These are phyloP conservation scores for Articulospora tetracladia DNA, from an alignment of 495 filamentous ascomycete genomes.

Conservation along the genomic window DNA sequence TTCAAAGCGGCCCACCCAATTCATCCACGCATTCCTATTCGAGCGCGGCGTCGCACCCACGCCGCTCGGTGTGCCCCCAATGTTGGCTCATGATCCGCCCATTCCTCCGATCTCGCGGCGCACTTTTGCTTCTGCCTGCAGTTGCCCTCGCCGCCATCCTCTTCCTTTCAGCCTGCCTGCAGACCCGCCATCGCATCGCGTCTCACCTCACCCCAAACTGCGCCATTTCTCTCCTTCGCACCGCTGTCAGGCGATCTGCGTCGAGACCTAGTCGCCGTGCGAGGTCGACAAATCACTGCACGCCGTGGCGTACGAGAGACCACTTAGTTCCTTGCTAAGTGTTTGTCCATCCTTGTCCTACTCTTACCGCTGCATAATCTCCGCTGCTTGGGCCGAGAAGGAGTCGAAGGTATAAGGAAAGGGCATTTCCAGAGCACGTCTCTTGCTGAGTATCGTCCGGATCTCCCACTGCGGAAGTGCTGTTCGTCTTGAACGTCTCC, in stretches of 20 bases:
- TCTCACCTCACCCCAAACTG: constrained; percentile 16
- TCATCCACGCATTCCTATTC: not conserved
- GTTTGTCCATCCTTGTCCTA: constrained; percentile 8
- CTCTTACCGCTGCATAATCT: constrained; percentile 15
- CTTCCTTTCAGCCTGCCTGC: constrained; percentile 15
- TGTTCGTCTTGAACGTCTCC: constrained; percentile 1
- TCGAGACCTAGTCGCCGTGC: not conserved
- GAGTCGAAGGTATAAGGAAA: constrained; percentile 13
- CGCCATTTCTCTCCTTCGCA: constrained; percentile 10
- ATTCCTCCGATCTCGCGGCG: constrained; percentile 12
- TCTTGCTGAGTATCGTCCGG: not conserved
- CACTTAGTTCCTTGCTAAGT: constrained; percentile 10
- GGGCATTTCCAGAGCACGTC: not conserved
- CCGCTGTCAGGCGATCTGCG: constrained; percentile 21
- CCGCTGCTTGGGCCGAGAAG: constrained; percentile 8
- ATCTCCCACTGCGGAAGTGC: not conserved
- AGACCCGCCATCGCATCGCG: no score
- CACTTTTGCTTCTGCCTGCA: not conserved
- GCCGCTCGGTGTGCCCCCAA: not conserved
- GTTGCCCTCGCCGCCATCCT: not conserved
- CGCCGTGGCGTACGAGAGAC: constrained; percentile 5
- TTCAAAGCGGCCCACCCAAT: not conserved
- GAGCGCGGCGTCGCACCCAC: not conserved
- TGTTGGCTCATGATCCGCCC: not conserved
- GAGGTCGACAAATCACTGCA: constrained; percentile 13